Evolutionary conservation across 2,329 filamentous ascomycete genomes (phyloP), one percentile per base, ranked within the genome.

Genomic region (Claviceps sp.): DNA sequence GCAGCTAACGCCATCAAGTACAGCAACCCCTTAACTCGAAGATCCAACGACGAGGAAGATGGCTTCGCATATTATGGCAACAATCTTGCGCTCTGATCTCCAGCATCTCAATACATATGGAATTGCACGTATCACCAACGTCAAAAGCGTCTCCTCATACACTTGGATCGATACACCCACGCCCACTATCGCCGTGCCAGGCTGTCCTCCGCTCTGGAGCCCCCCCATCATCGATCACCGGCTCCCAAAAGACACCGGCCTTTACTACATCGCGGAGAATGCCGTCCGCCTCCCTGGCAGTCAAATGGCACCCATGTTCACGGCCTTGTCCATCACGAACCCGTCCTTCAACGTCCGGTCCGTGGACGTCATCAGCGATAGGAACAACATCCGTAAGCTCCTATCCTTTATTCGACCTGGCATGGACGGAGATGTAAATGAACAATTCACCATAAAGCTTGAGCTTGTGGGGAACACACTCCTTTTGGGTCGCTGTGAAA

Each of bases 321-420:
- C 71, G 40, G 63, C 71, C 0, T 53, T 75, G 4, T 70, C 65
- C 53, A 56, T 62, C 29, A 56, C 58, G 5, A 45, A 71, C 23
- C 69, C 72, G 9, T 59, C 60, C 0, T 71, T 71, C 47, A 62
- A 73, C 50, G 59, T 75, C n/a, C 29, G 55, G 22, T 45, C 57
- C 0, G 54, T 70, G 45, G 68, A 75, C 55, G 52, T 76, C 14
- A 62, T 76, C 20, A 71, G 67, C 2, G 72, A 75, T 54, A 61
- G 71, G 36, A 73, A 72, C 58, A 74, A 71, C 50, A 66, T 76
- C 47, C 69, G 72, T 29, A 76, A 75, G 58, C 68, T 76, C 23
- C 62, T 76, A 2, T 62, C 63, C 2, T 74, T 76, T 53, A 54
- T 74, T 48, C 59, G 67, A 38, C 64, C 64, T 1, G 50, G 20